Evolutionary conservation across 306 rosid species (phyloP).

Genomic region (Lagenaria siceraria): DNA sequence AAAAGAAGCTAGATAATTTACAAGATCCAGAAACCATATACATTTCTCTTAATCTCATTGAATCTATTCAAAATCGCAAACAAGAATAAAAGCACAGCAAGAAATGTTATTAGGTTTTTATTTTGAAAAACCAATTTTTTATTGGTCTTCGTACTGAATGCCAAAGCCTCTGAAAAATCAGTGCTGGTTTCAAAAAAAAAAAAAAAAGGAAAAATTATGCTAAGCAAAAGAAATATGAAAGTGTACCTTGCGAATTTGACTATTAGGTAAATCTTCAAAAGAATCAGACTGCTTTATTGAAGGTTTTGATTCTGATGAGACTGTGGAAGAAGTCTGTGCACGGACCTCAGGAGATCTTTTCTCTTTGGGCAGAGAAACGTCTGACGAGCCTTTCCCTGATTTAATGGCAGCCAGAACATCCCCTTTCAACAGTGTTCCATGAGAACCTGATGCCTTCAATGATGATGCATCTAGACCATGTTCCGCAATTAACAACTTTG

Average conservation of each 20-base stretch:
- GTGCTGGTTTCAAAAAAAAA: neutral
- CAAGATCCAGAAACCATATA: neutral
- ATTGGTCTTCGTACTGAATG: neutral
- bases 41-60: neutral
- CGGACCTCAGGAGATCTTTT: slow-evolving; percentile 36
- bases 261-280: slow-evolving; percentile 80
- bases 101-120: neutral
- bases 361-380: slow-evolving; percentile 44
- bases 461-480: slow-evolving; percentile 67
- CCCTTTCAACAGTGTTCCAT: slow-evolving; percentile 80
- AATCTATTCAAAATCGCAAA: neutral
- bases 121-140: neutral
- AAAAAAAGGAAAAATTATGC: too few relatives aligned
- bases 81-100: neutral
- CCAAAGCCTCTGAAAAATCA: neutral
- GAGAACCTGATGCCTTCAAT: slow-evolving; percentile 70
- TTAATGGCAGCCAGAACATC: slow-evolving; percentile 83
- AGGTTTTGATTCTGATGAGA: slow-evolving; percentile 32
- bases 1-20: neutral
- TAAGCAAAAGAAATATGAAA: neutral
- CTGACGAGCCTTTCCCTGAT: slow-evolving; percentile 48
- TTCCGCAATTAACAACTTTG: slow-evolving; percentile 65
- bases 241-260: slow-evolving; percentile 85
- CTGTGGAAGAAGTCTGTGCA: slow-evolving; percentile 22
- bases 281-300: slow-evolving; percentile 40